Evolutionary conservation across 2,329 filamentous ascomycete species (phyloP), one percentile per base, ranked within the genome.

Genomic region (Aspergillus phoenicis): DNA sequence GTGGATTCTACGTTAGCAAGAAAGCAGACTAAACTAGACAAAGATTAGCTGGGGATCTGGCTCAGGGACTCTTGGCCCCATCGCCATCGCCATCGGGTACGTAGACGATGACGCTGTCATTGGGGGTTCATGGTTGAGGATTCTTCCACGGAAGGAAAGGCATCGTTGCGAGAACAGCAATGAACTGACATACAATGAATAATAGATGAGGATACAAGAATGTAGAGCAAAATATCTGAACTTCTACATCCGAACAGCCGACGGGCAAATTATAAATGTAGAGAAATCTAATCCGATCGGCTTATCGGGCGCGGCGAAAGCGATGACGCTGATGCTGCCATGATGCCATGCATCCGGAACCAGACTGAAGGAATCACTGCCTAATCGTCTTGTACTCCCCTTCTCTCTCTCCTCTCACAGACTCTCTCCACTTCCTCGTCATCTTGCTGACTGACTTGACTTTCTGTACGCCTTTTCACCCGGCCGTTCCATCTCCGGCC

Each of bases 311-410:
- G 47, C 22, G 22, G 26, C 47, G 47, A 51, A 28, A 24, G 17
- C 24, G 47, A 51, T 49, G 45, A 49, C 45, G 45, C 45, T 48
- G 20, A 5, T 22, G 45, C 22, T 49, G 45, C 45, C 33, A 43
- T 58, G 56, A 62, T 62, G 60, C 56, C 52, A 59, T 61, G 49
- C 52, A 54, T 49, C 45, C 48, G 24, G 15, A 51, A 47, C 52
- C 26, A 39, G 33, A 36, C 30, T 36, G 30, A 36, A 36, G 10
- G 11, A 36, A 13, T 36, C 4, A 36, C 33, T 36, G 33, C 33
- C 33, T 36, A 36, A 36, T 30, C 11, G 11, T 36, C 54, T 52
- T 56, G 43, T 61, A 56, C 48, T 60, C 39, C 49, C 24, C 24
- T 26, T 5, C 24, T 26, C 24, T 26, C 24, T 26, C 24, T 26